Conservation (phyloP, 257 asterid genomes). For the Solanum dulcamara region DNA sequence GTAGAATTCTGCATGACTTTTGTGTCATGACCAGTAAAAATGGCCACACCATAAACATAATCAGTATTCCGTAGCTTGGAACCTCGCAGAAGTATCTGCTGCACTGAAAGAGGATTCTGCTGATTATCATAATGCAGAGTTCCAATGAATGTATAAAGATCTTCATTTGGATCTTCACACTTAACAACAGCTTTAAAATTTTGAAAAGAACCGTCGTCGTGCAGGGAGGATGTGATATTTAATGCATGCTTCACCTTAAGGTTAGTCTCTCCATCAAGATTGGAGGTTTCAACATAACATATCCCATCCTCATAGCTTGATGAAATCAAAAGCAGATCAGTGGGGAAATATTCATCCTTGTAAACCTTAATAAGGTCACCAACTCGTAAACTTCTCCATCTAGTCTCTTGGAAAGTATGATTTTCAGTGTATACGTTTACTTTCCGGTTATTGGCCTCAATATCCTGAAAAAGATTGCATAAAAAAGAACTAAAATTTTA, state of each 20-base stretch:
- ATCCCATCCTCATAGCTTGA: conserved; percentile 89
- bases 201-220: conserved; percentile 35
- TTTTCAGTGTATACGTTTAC: conserved; percentile 39
- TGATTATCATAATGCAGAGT: conserved; percentile 39
- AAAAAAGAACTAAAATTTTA: neutral
- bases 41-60: conserved; percentile 60
- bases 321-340: conserved; percentile 75
- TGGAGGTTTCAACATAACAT: conserved; percentile 88
- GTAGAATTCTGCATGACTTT: conserved; percentile 92
- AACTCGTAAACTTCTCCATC: conserved; percentile 76
- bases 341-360: conserved; percentile 88
- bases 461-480: conserved; percentile 43
- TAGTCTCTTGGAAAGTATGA: conserved; percentile 36
- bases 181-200: conserved; percentile 59
- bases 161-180: conserved; percentile 94
- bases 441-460: conserved; percentile 76
- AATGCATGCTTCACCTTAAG: conserved; percentile 88
- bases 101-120: conserved; percentile 60
- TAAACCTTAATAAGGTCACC: conserved; percentile 78
- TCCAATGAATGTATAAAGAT: conserved; percentile 83
- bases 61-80: conserved; percentile 82
- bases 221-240: conserved; percentile 51
- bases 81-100: conserved; percentile 77
- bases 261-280: conserved; percentile 94
- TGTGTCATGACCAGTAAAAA: conserved; percentile 91